Base-by-base conservation (phyloP, 257 asterid genomes). In the Anisodus tanguticus region DNA sequence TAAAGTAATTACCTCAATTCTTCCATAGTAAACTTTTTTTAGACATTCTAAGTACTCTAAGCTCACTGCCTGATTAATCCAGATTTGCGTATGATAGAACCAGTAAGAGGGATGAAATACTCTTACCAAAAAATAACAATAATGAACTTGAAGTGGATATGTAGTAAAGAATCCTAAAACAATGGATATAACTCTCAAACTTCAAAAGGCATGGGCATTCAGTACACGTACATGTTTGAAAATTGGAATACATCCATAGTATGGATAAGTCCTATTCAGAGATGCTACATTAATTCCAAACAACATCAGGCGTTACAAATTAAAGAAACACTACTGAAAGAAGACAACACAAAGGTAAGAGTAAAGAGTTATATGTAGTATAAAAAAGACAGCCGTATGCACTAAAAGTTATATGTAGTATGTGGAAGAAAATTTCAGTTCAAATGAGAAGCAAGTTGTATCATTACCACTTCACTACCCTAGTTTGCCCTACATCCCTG, bases 391-490 rank as follows among this genome's bases (percentile, higher is more conserved):
- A 1, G 1, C 35, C 35, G 35, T 0, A 31, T 31, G 35, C 35
- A 31, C 35, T 31, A 31, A 31, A 1, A 31, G 35, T 67, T 67
- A 0, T 9, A 45, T n/a, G 37, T n/a, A 70, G 4, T 70, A 2
- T 43, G 8, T 41, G 4, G 3, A 9, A 19, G 9, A 43, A 19
- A n/a, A 17, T 22, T 22, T 22, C 13, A 76, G 22, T 22, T 26
- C 62, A 51, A 26, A 11, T 12, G 63, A 76, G 22, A 76, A 76
- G 81, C 62, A 49, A 74, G 81, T 22, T 74, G 80, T 59, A 10
- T 47, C 3, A 74, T 74, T 74, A 74, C 8, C 43, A 49, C 17
- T 49, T 22, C 43, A 71, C 51, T 51, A 45, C 81, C 22, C 57
- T 43, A 4, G 37, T 71, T 71, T n/a, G 13, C 79, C 58, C 43